Conservation (phyloP, 768 basidiomycete species). For the Neoboletus subvelutipes region DNA sequence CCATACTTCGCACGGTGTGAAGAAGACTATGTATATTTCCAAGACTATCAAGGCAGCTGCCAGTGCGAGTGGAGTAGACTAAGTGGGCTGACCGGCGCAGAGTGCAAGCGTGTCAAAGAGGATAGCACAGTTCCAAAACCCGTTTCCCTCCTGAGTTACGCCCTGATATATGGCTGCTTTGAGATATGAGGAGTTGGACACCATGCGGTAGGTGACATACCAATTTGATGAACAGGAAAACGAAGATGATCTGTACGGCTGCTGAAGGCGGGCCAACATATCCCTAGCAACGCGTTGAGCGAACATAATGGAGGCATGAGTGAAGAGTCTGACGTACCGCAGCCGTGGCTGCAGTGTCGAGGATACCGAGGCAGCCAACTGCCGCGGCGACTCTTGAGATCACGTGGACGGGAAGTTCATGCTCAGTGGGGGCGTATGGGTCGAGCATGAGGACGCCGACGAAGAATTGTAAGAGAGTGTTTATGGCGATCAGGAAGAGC, state of each 20-base stretch:
- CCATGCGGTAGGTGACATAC: background rate
- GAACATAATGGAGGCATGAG: background rate
- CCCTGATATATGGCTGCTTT: background rate
- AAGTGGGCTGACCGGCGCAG: background rate
- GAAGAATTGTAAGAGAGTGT: background rate
- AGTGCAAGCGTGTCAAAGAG: background rate
- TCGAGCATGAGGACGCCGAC: background rate
- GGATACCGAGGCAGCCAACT: slow-evolving; percentile 25
- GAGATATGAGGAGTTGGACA: background rate
- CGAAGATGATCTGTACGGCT: background rate
- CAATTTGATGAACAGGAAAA: background rate
- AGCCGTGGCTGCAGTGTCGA: slow-evolving; percentile 1
- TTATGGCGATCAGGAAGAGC: background rate
- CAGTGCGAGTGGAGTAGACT: background rate
- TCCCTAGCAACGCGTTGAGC: background rate
- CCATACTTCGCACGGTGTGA: background rate
- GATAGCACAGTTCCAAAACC: background rate
- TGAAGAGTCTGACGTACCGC: background rate
- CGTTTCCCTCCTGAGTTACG: background rate
- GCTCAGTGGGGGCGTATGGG: background rate
- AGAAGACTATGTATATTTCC: background rate
- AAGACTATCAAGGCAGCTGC: background rate
- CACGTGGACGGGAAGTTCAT: background rate
- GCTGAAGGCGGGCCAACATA: background rate
- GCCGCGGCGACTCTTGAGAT: slow-evolving; percentile 24